Evolutionary conservation across 805 yeast species (phyloP).

Genomic region (Starmerella davenportii): DNA sequence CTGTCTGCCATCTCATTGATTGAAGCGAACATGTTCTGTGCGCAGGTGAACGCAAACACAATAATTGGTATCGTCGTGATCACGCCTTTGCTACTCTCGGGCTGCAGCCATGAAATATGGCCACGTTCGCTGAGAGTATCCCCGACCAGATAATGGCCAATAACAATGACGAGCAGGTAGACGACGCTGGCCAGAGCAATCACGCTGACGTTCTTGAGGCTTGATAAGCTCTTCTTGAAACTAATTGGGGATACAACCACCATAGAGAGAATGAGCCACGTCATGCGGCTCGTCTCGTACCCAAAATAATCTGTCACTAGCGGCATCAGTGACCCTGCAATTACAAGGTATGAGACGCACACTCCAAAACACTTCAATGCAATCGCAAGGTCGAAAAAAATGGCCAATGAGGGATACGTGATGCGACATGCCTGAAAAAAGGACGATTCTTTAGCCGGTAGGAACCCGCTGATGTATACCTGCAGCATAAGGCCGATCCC

Average conservation of each 20-base stretch:
- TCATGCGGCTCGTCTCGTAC: slow-evolving; percentile 30
- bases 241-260: slow-evolving; percentile 43
- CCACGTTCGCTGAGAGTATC: slow-evolving; percentile 40
- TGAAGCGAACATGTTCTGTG: slow-evolving; percentile 82
- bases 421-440: slow-evolving; percentile 49
- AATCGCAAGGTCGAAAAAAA: slow-evolving; percentile 54
- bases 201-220: slow-evolving; percentile 70
- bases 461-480: slow-evolving; percentile 22
- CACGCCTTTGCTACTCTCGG: slow-evolving; percentile 27
- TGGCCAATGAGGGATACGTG: slow-evolving; percentile 51
- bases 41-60: slow-evolving; percentile 90
- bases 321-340: slow-evolving; percentile 64
- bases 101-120: slow-evolving; percentile 30
- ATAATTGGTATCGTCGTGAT: slow-evolving; percentile 73
- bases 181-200: slow-evolving; percentile 67
- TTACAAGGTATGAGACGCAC: slow-evolving; percentile 53
- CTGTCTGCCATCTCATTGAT: slow-evolving; percentile 58
- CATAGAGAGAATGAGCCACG: slow-evolving; percentile 15
- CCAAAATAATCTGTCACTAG: slow-evolving; percentile 22
- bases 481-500: slow-evolving; percentile 35
- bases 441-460: slow-evolving; percentile 45
- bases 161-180: slow-evolving; percentile 54
- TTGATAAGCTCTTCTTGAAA: slow-evolving; percentile 56
- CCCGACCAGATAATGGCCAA: slow-evolving; percentile 45
- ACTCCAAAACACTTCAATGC: slow-evolving; percentile 69